phyloP scores from a whole-genome alignment of 257 asterid species.

The Solanum rostratum region DNA sequence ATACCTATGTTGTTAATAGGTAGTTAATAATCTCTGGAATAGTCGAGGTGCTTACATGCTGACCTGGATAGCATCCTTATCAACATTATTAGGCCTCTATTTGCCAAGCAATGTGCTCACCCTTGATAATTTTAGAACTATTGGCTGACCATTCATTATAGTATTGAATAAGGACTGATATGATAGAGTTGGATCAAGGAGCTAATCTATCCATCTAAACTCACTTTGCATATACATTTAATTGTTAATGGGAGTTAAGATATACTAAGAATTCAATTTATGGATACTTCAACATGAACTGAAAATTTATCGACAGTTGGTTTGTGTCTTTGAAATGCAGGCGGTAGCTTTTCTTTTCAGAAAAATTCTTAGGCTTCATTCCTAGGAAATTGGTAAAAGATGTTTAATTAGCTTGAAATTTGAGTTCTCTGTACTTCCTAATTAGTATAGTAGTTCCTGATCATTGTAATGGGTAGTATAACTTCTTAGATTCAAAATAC shows the following conservation, averaged over 20 bases:
- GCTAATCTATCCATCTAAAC: not conserved
- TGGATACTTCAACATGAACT: not conserved
- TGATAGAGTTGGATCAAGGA: not conserved
- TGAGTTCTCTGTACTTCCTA: not conserved
- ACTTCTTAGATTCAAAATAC: not conserved
- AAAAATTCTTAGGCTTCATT: not conserved
- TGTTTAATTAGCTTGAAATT: not conserved
- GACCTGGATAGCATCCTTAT: accelerated
- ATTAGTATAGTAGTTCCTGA: not conserved
- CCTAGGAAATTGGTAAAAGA: not conserved
- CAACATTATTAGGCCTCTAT: not conserved
- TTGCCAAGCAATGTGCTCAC: not conserved
- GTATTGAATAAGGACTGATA: not conserved
- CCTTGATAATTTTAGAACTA: not conserved
- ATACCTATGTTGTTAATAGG: not conserved
- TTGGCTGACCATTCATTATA: not conserved
- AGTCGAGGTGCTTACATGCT: not conserved
- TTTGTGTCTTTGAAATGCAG: not conserved
- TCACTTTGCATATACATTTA: not conserved
- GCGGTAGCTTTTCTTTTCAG: not conserved
- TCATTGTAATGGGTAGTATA: not conserved
- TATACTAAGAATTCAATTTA: not conserved
- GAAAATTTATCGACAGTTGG: not conserved
- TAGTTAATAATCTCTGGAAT: not conserved
- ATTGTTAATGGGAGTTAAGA: not conserved